phyloP scores from a whole-genome alignment of 129 eudicot genomes.

The Centella asiatica region DNA sequence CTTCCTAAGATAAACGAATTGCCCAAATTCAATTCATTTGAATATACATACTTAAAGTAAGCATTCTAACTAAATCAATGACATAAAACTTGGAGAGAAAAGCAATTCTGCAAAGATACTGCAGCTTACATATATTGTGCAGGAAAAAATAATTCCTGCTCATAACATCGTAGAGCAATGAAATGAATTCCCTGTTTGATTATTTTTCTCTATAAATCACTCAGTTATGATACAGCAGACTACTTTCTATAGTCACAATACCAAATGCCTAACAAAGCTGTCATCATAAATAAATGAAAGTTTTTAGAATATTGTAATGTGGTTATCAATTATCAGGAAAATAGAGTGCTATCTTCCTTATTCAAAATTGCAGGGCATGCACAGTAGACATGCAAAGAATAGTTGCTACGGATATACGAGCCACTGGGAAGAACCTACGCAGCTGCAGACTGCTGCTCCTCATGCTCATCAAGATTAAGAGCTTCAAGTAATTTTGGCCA shows the following conservation, averaged over 20 bases:
- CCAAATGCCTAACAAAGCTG: constrained; percentile 5
- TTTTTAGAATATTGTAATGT: constrained; percentile 36
- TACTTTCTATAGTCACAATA: constrained; percentile 11
- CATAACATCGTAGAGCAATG: too few relatives aligned
- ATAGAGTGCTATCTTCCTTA: constrained; percentile 24
- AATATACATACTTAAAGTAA: too few relatives aligned
- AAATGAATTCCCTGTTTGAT: too few relatives aligned
- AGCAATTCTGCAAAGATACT: too few relatives aligned
- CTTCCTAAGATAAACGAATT: too few relatives aligned
- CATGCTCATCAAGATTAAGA: constrained; percentile 78
- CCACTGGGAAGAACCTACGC: constrained; percentile 29
- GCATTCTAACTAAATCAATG: too few relatives aligned
- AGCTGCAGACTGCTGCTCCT: constrained; percentile 63
- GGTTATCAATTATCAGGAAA: not conserved
- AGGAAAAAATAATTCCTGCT: too few relatives aligned
- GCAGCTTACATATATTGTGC: too few relatives aligned
- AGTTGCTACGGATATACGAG: constrained; percentile 5
- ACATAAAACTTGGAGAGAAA: too few relatives aligned
- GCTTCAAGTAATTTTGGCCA: constrained; percentile 93
- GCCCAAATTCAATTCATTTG: too few relatives aligned
- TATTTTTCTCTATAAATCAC: not conserved
- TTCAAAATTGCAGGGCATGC: constrained; percentile 56
- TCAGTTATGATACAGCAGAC: constrained; percentile 18
- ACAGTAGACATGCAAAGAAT: constrained; percentile 40
- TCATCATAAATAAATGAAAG: constrained; percentile 16